Base-by-base conservation (phyloP, 2,329 filamentous ascomycete species). In the Hymenoscyphus fructigenus region DNA sequence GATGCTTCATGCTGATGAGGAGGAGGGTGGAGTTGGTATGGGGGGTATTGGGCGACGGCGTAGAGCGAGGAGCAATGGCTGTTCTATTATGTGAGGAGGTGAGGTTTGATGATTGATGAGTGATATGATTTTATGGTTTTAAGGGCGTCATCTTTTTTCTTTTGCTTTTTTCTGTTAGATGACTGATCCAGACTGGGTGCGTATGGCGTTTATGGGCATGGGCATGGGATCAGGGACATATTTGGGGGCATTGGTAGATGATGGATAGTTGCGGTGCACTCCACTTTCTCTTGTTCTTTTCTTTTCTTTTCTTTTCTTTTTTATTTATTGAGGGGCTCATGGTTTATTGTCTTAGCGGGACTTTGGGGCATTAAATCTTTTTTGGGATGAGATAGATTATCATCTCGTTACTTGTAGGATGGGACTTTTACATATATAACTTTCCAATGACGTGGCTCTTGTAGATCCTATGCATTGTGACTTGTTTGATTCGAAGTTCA, bases 1-100 rank as follows among this genome's bases (percentile, higher is more conserved):
- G 74, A 83, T 89, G 75, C 82, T 92, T 70, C 92, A 95, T 77
- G 88, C 90, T 57, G 87, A 92, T 70, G 93, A 97, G 75, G 91
- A 93, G 69, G 91, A 91, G 56, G 89, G 85, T 14, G 86, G 79
- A 5, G 69, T 78, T n/a, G 79, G 80, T 6, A 80, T 79, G 26
- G 81, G 78, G 4, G 73, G 73, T 4, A 67, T 72, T 58, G 71
- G 71, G 34, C 81, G 85, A 29, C 83, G 87, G 44, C 83, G 87
- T 65, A 83, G 87, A 64, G 88, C 88, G 17, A 82, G 88, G 71
- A 91, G 88, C 44, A 81, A 87, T 61, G 76, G 86, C 67, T 91
- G 88, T 75, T 73, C 77, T 55, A 80, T 91, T 64, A 91, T 91
- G 88, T 91, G 79, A 86, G 44, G 28, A 5, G 44, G 44, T 9